Base-by-base conservation (phyloP, 352 stramenopile species). In the Phytophthora aleatoria region DNA sequence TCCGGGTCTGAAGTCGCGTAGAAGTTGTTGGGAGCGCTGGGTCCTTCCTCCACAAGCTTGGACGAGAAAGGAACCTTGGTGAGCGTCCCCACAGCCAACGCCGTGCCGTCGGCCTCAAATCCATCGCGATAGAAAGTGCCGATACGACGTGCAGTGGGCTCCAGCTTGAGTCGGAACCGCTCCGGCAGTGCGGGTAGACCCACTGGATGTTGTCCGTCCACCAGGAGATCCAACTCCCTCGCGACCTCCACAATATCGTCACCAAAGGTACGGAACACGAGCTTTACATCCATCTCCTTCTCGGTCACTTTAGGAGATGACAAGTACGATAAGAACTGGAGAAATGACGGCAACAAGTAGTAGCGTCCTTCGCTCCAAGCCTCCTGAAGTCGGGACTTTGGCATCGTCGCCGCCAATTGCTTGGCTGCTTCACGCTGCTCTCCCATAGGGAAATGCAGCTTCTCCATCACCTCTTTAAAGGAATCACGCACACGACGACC, bases 201-300 rank as follows among this genome's bases (percentile, higher is more conserved):
- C 15, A 83, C 70, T n/a, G 87, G 85, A 49, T 95, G 87, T 28
- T 57, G 68, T 16, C 87, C 85, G 2, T 85, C 67, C 3, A 85
- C 73, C 5, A 95, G 66, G 20, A 94, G 58, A 38, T 90, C 79
- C 15, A 95, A 55, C 55, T 95, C 87, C 53, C 80, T 82, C 11
- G 81, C 82, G 28, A 94, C 84, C 44, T 93, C 79, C 0, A 79
- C 71, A 51, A 92, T 82, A 51, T 95, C 87, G 39, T 94, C 81
- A 1, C 87, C 87, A 67, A 95, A 94, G 3, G 85, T 95, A 24
- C 87, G 82, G 61, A 92, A 92, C 31, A 92, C 77, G 7, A 95
- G 66, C 48, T 83, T 83, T 38, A 89, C 68, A 44, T 88, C 71
- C 28, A 74, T 5, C 2, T 70, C 50, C 61, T 72, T 50, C 39